Base-by-base conservation (phyloP, 768 basidiomycete species). In the Lentinus brumalis region DNA sequence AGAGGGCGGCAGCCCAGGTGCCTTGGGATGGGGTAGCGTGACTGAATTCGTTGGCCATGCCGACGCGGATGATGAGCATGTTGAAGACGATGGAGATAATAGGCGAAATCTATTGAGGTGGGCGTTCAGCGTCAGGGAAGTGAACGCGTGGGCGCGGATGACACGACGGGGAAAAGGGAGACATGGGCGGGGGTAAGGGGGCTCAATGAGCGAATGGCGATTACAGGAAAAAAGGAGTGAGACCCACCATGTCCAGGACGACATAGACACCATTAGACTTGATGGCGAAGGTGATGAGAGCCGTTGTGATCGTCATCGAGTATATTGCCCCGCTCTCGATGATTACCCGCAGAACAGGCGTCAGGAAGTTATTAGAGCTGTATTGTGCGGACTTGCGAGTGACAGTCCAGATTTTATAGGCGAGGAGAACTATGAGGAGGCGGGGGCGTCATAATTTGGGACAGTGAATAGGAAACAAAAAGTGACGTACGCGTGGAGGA, bases 21-120 rank as follows among this genome's bases (percentile, higher is more conserved):
- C 42, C 31, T 30, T 46, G 61, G 26, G 41, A 26, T 29, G 52
- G 54, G 38, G 50, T 50, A 21, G 16, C 38, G 38, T 67, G 26
- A n/a, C 15, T 29, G 32, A 52, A 55, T 30, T 57, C 59, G 10
- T 31, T 49, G 29, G 56, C 49, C 31, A 59, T 51, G n/a, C 72
- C 76, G 41, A 77, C 67, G 35, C 77, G 78, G 26, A 79, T 70
- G 39, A 78, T 77, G 47, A 79, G 74, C 76, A 79, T 75, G 64
- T 76, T 77, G 67, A 78, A 79, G 4, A 75, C 73, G 67, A 79
- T 79, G 5, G 73, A 75, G 54, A 78, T 78, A 56, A 78, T 74
- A 16, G 75, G 78, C 8, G 70, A 72, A 47, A 74, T 66, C 77
- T 77, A 55, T 14, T 18, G 30, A 2, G 53, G 18, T 18, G 39